Evolutionary conservation across 192 early-diverging fungal species (phyloP).

Genomic region (Podila verticillata): DNA sequence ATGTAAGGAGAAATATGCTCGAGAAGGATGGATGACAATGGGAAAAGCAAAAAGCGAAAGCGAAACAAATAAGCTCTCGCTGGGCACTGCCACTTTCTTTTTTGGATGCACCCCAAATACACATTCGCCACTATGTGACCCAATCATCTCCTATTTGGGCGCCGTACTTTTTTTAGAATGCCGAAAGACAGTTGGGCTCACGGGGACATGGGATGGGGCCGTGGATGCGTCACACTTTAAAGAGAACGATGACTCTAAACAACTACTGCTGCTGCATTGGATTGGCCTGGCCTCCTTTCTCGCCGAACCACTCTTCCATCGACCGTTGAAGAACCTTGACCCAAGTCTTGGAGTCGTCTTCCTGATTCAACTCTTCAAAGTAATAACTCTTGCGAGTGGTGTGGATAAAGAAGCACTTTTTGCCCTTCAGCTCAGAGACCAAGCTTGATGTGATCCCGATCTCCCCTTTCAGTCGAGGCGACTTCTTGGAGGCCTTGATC

Average conservation of each 20-base stretch:
- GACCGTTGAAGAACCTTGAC: conserved; percentile 52
- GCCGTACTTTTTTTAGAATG: no score
- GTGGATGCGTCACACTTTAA: no score
- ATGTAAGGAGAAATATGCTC: neutral
- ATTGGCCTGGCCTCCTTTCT: neutral
- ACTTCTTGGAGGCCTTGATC: conserved; percentile 51
- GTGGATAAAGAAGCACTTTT: conserved; percentile 70
- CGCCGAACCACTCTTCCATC: conserved; percentile 58
- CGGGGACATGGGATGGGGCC: no score
- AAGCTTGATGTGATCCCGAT: conserved; percentile 68
- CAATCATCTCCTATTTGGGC: no score
- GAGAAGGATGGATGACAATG: no score
- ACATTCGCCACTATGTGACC: no score
- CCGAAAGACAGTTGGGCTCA: no score
- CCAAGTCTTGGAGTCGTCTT: conserved; percentile 60
- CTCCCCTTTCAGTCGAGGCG: conserved; percentile 63
- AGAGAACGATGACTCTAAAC: no score
- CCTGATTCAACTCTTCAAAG: conserved; percentile 60
- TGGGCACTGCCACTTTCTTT: conserved; percentile 6
- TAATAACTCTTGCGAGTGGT: conserved; percentile 68
- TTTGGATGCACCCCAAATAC: neutral
- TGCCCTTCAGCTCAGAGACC: conserved; percentile 68
- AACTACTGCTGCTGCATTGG: no score
- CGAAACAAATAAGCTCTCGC: conserved; percentile 4
- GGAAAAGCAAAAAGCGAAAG: neutral